Evolutionary conservation across 176 grass and related monocot species (phyloP), one percentile per base, ranked within the genome.

Genomic region (Hordeum marinum): DNA sequence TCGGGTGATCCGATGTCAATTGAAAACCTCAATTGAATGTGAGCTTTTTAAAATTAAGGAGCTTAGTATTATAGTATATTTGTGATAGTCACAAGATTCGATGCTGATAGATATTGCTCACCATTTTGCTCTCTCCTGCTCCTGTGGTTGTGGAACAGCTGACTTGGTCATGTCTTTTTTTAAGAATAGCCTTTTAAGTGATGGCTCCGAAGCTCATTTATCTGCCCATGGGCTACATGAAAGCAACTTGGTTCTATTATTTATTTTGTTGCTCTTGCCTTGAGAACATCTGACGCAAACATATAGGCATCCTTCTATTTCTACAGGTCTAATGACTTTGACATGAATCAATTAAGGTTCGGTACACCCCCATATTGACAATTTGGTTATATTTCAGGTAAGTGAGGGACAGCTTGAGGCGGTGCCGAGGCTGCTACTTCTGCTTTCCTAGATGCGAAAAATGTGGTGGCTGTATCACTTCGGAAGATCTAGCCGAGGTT

Each of bases 391-490:
- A 85, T 83, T 89, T 77, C 84, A 98, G 96, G 84, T 69, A 77
- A 82, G 78, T 85, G 68, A 86, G 88, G 52, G 80, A 86, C 15
- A 63, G 70, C 35, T 57, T 79, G 82, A n/a, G 27, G 14, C 70
- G 43, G 45, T 96, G 93, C 17, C 75, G 93, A 81, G 96, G 91
- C 14, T 96, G 96, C 67, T 89, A 89, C 88, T 99, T 91, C 64
- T 94, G 91, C 59, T 80, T 99, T 63, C 72, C 96, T 80, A 91
- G 93, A 89, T 99, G 96, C 12, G 93, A 99, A 75, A 89, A 83
- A 46, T 94, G 96, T 41, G 96, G 93, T 84, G 90, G 90, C 25
- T 99, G 96, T 80, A 90, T 94, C 46, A 80, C 88, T 65, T 64
- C 83, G 39, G 88, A 94, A 14, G 84, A 96, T 83, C 59, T 83